Evolutionary conservation across 768 basidiomycete species (phyloP), one percentile per base, ranked within the genome.

Genomic region (Rhodocollybia butyracea): DNA sequence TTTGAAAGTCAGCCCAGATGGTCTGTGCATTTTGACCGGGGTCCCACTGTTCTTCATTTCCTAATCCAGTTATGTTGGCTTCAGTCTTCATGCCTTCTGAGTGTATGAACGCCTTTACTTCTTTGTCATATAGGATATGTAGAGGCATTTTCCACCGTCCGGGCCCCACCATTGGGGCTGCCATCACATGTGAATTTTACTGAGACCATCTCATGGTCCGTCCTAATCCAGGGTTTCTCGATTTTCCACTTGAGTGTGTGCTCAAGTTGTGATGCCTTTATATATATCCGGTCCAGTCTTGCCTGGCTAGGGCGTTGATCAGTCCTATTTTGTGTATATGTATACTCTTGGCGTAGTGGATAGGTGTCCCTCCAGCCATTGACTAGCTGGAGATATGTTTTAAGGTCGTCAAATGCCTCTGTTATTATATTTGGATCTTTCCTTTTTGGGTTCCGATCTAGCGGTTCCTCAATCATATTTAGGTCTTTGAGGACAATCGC

Each of bases 401-500:
- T 72, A 0, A 75, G 56, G 0, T 60, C 40, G 1, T 56, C 54
- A 0, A 77, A 59, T 0, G 62, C 60, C 1, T 60, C 29, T 0
- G 56, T 53, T 1, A 65, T 53, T 0, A 4, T 11, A 11, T 1
- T 73, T 63, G 34, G 71, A 72, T 56, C 53, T 58, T 26, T 39
- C 3, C 63, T 54, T 34, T 60, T 68, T 13, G 64, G 52, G 0
- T 41, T 19, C 6, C 39, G 15, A 17, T 40, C 39, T 40, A 40
- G 39, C 15, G n/a, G 39, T 1, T 76, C 72, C 52, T 80, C 75
- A 0, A 72, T 69, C 1, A 78, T 30, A 59, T 81, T 80, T 36
- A 73, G 72, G 57, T 81, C 76, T 0, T 76, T 75, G 0, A 71
- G 30, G 46, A 81, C 55, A 0, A 75, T 13, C 30, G 77, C 69